Conservation (phyloP, 2,329 filamentous ascomycete species). For the Tolypocladium sp. region DNA sequence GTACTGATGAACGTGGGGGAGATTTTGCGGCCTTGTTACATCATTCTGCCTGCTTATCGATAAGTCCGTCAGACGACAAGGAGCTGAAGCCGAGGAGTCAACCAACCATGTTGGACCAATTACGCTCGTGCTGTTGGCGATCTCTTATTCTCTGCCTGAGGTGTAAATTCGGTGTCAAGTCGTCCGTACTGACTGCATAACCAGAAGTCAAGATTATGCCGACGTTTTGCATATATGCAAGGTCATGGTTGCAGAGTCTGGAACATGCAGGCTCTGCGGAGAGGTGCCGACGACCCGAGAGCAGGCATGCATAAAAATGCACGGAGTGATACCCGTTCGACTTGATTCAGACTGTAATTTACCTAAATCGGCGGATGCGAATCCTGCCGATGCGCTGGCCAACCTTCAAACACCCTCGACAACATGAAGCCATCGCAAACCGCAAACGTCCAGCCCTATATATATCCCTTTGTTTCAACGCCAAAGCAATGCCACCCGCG, state of each 20-base stretch:
- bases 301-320: neutral
- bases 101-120: neutral
- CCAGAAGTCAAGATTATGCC: neutral
- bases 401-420: neutral
- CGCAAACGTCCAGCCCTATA: neutral
- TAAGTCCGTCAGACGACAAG: neutral
- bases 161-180: too few relatives aligned
- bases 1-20: neutral
- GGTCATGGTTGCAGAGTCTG: neutral
- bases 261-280: neutral
- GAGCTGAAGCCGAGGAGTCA: neutral
- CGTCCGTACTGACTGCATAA: neutral
- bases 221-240: neutral
- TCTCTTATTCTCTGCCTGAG: too few relatives aligned
- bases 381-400: neutral
- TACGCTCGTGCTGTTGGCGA: neutral
- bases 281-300: neutral
- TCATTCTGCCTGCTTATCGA: neutral
- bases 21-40: neutral
- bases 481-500: slow-evolving; percentile 23
- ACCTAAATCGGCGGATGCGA: neutral
- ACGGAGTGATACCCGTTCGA: neutral
- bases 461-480: slow-evolving; percentile 14
- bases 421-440: neutral
- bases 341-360: neutral